These are phyloP conservation scores for Angophora floribunda DNA, from an alignment of 345 rosid species.

Conservation along the genomic window DNA sequence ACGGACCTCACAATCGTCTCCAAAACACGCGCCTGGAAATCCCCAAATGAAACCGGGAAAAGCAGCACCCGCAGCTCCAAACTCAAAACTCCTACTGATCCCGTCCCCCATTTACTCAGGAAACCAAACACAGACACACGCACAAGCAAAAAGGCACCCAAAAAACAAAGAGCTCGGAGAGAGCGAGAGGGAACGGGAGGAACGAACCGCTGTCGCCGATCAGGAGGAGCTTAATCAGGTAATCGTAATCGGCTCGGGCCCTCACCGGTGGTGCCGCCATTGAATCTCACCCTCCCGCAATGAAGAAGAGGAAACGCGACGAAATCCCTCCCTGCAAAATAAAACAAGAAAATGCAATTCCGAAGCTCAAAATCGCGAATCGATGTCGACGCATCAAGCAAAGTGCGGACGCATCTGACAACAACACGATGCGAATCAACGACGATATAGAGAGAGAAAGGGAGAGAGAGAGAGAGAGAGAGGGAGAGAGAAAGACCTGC, in stretches of 20 bases:
- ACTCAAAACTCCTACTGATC: not conserved
- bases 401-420: not conserved
- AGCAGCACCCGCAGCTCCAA: not conserved
- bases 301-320: not conserved
- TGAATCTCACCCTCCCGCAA: not conserved
- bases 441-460: not conserved
- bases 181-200: not conserved
- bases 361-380: not conserved
- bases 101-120: not conserved
- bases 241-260: slow-evolving; percentile 8
- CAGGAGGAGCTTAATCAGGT: slow-evolving; percentile 8
- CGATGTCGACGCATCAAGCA: not conserved
- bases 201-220: slow-evolving; percentile 10
- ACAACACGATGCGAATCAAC: not conserved
- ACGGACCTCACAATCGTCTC: not conserved
- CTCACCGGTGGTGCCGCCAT: slow-evolving; percentile 11
- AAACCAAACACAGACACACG: not conserved
- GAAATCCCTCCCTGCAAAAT: not conserved
- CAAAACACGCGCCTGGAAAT: not conserved
- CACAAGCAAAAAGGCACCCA: not conserved
- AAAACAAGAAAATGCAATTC: not conserved
- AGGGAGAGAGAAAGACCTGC: not conserved
- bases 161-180: not conserved
- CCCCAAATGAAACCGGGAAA: not conserved
- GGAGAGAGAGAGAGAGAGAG: not conserved